Conservation (phyloP, 352 stramenopile genomes). For the Thalassiosira livingstoniorum region DNA sequence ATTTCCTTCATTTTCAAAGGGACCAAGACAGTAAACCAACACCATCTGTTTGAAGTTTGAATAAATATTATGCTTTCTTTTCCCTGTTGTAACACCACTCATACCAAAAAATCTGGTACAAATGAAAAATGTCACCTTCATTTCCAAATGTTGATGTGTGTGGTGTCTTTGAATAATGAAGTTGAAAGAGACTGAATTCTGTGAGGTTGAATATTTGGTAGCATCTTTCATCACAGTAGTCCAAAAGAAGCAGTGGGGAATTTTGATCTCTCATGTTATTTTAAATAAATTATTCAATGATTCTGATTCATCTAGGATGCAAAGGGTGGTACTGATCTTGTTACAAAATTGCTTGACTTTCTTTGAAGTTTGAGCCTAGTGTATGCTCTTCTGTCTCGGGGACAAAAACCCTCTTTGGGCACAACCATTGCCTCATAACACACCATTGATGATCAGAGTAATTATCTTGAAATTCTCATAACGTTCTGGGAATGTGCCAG, state of each 20-base stretch:
- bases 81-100: slow-evolving; percentile 57
- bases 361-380: slow-evolving; percentile 29
- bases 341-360: slow-evolving; percentile 36
- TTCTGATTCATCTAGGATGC: slow-evolving; percentile 32
- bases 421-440: too few relatives aligned
- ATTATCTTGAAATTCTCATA: too few relatives aligned
- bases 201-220: slow-evolving; percentile 41
- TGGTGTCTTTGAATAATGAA: slow-evolving; percentile 20
- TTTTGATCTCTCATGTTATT: slow-evolving; percentile 40
- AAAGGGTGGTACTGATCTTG: slow-evolving; percentile 45
- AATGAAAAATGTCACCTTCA: slow-evolving; percentile 41
- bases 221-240: slow-evolving; percentile 49
- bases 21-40: slow-evolving; percentile 50
- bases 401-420: too few relatives aligned
- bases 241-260: slow-evolving; percentile 31
- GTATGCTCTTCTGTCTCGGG: too few relatives aligned
- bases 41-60: slow-evolving; percentile 16
- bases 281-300: slow-evolving; percentile 41
- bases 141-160: slow-evolving; percentile 23
- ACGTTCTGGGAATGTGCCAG: too few relatives aligned
- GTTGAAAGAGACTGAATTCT: slow-evolving; percentile 32
- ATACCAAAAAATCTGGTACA: slow-evolving; percentile 38
- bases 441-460: too few relatives aligned
- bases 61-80: neutral
- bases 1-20: slow-evolving; percentile 41